These are phyloP conservation scores for Carallia pectinifolia DNA, from an alignment of 345 rosid species.

Conservation along the genomic window DNA sequence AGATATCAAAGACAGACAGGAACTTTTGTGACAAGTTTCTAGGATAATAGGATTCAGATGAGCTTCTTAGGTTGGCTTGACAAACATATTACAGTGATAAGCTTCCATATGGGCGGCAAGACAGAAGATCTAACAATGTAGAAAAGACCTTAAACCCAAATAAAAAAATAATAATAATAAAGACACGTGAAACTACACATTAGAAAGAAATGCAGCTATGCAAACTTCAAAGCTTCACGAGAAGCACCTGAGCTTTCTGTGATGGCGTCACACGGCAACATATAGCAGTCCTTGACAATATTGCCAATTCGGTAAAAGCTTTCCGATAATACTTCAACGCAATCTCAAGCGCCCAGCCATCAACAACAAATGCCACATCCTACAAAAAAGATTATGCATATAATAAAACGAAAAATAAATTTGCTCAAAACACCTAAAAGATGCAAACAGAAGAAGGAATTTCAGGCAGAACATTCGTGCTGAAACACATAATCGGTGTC, in stretches of 20 bases:
- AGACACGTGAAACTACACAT: neutral
- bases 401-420: neutral
- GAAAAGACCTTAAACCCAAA: neutral
- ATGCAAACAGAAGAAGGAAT: neutral
- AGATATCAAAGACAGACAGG: too few relatives aligned
- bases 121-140: neutral
- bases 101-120: neutral
- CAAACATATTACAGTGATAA: neutral
- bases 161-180: constrained; percentile 4
- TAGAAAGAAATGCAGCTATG: neutral
- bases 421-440: neutral
- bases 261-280: constrained; percentile 99
- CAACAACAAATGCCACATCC: constrained; percentile 96
- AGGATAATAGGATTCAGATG: too few relatives aligned
- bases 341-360: constrained; percentile 99
- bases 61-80: too few relatives aligned
- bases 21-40: too few relatives aligned
- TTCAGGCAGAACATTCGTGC: neutral
- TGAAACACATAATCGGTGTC: too few relatives aligned
- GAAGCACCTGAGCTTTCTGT: constrained; percentile 89
- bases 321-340: constrained; percentile 73
- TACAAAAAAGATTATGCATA: constrained; percentile 17
- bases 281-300: constrained; percentile 92
- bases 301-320: constrained; percentile 91
- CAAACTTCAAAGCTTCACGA: constrained; percentile 13